Evolutionary conservation across 805 yeast species (phyloP), one percentile per base, ranked within the genome.

Genomic region (Candida maesae): DNA sequence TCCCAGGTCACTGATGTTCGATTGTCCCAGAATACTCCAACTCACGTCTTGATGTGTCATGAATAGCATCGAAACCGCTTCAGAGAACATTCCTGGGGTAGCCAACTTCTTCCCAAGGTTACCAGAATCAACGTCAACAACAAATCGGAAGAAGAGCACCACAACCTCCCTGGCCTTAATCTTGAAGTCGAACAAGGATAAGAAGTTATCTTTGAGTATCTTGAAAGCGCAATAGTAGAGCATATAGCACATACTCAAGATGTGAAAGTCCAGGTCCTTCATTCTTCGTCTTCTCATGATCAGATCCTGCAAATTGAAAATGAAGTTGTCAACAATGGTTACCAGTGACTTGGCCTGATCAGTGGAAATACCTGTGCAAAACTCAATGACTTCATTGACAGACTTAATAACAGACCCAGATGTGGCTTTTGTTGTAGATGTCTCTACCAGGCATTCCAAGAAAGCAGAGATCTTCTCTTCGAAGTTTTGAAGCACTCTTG

Each of bases 201-300:
- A 31, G 19, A 36, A 47, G 20, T 53, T 49, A 2, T 30, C 36
- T 23, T 42, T 41, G 17, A 43, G 43, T 2, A 44, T 29, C n/a
- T 30, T 41, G n/a, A 21, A 28, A 6, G 46, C 46, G 19, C 47
- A 35, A 14, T 38, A 46, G 33, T 53, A 53, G 13, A 55, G 25
- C 27, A 50, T 41, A 35, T 45, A 43, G 28, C 49, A 50, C 16
- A 44, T 33, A n/a, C 54, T 41, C 18, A 53, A 33, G 17, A 39
- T 47, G 23, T 41, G 49, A 17, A 54, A 47, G 13, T 56, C 55
- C 8, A 42, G 19, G 31, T 51, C 55, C 15, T 46, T 45, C 21
- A 54, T 45, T 9, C 35, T 32, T 1, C 56, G 51, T 10, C 45
- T 53, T 18, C 47, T 36, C 26, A 47, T 48, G 14, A 53, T 47